Percentiles rank a stretch among this genome's conserved stretches.
phyloP scores from a whole-genome alignment of 257 asterid species.

The Solanum pennellii region DNA sequence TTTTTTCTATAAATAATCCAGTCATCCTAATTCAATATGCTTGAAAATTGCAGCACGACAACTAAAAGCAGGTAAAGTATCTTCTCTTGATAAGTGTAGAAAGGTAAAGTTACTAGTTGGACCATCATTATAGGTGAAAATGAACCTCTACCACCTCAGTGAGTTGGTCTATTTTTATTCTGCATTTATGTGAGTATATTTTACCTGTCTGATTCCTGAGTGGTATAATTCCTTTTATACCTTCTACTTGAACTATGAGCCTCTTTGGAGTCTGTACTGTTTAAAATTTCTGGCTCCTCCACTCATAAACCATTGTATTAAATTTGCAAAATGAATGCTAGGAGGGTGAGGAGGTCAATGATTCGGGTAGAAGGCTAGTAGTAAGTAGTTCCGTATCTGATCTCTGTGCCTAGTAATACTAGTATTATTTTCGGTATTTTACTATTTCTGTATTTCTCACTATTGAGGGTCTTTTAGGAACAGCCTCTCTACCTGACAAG shows the following conservation, averaged over 20 bases:
- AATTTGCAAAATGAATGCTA: neutral
- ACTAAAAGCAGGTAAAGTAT: neutral
- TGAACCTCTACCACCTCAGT: neutral
- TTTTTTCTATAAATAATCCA: neutral
- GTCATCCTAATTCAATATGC: neutral
- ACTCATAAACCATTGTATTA: neutral
- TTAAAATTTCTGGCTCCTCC: neutral
- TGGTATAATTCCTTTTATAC: neutral
- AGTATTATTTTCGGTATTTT: neutral
- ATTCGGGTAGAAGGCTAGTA: neutral
- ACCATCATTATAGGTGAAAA: neutral
- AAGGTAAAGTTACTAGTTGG: neutral
- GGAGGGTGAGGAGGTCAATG: neutral
- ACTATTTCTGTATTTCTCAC: neutral
- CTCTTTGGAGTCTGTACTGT: neutral
- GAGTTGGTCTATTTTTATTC: neutral
- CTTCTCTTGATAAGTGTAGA: neutral
- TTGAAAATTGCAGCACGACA: neutral
- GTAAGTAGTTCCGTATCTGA: neutral
- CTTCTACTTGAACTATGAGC: neutral
- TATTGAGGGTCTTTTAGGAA: neutral
- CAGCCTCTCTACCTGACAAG: neutral
- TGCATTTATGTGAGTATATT: neutral
- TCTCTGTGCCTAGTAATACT: neutral
- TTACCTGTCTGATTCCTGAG: neutral